Conservation (phyloP, 805 yeast genomes). For the Kazachstania kunashirensis region DNA sequence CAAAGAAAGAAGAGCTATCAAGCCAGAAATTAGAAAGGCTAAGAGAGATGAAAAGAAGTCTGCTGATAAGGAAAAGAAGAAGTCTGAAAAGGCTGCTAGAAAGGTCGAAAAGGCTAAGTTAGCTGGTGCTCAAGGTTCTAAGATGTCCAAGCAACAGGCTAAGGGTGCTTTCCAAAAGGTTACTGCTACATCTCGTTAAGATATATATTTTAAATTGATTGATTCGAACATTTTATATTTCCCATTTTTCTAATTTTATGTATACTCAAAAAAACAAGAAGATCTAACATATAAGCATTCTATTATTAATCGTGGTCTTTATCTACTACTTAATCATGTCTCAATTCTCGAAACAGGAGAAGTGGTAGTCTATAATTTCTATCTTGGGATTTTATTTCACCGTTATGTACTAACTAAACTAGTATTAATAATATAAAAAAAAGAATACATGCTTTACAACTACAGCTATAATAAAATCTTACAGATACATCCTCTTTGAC, state of each 20-base stretch:
- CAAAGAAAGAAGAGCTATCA: slow-evolving; percentile 92
- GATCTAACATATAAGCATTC: slow-evolving; percentile 1
- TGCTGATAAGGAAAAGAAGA: slow-evolving; percentile 79
- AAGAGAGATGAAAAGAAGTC: slow-evolving; percentile 85
- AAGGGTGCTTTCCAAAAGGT: slow-evolving; percentile 98
- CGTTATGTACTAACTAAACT: too few relatives aligned
- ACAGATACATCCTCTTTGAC: too few relatives aligned
- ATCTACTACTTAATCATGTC: background rate
- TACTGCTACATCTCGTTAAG: slow-evolving; percentile 92
- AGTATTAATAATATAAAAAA: too few relatives aligned
- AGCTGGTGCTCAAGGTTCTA: slow-evolving; percentile 67
- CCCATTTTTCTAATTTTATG: slow-evolving; percentile 5
- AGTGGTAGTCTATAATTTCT: too few relatives aligned
- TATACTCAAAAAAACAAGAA: slow-evolving; percentile 2
- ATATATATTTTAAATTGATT: slow-evolving; percentile 7
- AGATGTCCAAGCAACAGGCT: slow-evolving; percentile 90
- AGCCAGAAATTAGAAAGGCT: slow-evolving; percentile 97
- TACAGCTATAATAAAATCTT: too few relatives aligned
- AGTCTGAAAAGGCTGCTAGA: slow-evolving; percentile 88
- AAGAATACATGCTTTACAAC: too few relatives aligned
- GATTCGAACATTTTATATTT: slow-evolving; percentile 3
- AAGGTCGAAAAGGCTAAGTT: slow-evolving; percentile 83
- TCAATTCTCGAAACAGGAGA: too few relatives aligned
- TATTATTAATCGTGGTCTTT: too few relatives aligned
- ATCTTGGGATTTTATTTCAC: too few relatives aligned